A percentile compares a stretch with the other conserved stretches of the same genome.
phyloP scores from a whole-genome alignment of 225 moss, liverwort and hornwort genomes.

The Rhytidiadelphus loreus region DNA sequence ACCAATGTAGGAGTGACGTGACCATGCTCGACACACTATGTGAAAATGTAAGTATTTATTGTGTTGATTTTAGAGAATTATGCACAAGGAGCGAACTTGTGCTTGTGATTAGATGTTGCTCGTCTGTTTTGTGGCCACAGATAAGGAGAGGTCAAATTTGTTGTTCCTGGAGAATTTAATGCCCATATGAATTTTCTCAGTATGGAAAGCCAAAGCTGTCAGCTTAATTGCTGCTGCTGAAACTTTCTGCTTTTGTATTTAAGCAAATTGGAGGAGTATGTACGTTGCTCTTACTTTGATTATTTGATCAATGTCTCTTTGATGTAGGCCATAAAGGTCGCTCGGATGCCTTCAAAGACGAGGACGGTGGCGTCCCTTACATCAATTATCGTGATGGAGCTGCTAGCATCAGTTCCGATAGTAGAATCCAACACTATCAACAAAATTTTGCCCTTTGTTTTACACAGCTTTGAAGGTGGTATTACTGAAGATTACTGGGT shows the following conservation, averaged over 20 bases:
- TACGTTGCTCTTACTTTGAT: not conserved
- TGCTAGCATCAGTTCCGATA: constrained; percentile 56
- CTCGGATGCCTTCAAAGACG: constrained; percentile 53
- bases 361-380: constrained; percentile 60
- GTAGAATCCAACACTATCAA: constrained; percentile 70
- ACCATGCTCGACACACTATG: constrained; percentile 67
- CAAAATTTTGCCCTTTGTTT: constrained; percentile 67
- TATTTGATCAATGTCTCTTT: not conserved
- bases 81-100: not conserved
- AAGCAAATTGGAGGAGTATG: not conserved
- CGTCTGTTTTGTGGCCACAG: not conserved
- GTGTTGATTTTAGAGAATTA: not conserved
- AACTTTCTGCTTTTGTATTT: not conserved
- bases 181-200: not conserved
- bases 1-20: constrained; percentile 62
- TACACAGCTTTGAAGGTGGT: constrained; percentile 61
- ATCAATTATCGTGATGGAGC: constrained; percentile 71
- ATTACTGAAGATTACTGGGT: constrained; percentile 83
- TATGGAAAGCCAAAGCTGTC: not conserved
- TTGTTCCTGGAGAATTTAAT: not conserved
- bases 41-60: constrained; percentile 47
- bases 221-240: not conserved
- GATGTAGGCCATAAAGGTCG: constrained; percentile 56
- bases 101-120: not conserved
- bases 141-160: not conserved